Conservation (phyloP, 345 rosid genomes). For the Pugionium cornutum region DNA sequence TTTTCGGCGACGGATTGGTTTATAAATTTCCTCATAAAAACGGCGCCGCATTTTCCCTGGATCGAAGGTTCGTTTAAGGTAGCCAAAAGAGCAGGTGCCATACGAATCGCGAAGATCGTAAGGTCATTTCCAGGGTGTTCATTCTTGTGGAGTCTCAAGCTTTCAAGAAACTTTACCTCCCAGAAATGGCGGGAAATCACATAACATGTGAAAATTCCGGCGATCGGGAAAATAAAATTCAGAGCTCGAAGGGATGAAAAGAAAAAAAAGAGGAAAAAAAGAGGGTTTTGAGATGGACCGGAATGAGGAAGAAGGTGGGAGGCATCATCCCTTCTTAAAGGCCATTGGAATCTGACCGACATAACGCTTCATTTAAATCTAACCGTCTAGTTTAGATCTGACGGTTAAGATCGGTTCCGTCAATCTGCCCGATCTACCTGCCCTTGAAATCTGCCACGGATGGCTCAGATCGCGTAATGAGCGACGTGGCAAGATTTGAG, state of each 20-base stretch:
- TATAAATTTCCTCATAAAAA: constrained; percentile 38
- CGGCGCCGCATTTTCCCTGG: constrained; percentile 36
- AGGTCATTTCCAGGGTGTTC: constrained; percentile 25
- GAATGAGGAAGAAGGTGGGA: constrained; percentile 33
- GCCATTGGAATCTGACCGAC: constrained; percentile 34
- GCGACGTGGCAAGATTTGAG: constrained; percentile 26
- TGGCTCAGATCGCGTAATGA: constrained; percentile 22
- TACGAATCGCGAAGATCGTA: constrained; percentile 24
- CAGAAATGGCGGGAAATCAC: constrained; percentile 7
- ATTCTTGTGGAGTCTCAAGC: not conserved
- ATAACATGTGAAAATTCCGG: constrained; percentile 33
- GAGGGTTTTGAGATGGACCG: not conserved
- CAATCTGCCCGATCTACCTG: constrained; percentile 33
- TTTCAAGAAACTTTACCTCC: not conserved
- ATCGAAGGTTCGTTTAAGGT: constrained; percentile 36
- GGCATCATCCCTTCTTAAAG: constrained; percentile 41
- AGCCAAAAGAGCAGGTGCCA: constrained; percentile 43
- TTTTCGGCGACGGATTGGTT: constrained; percentile 31
- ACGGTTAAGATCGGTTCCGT: constrained; percentile 30
- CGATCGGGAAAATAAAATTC: constrained; percentile 22
- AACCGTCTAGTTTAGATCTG: constrained; percentile 31
- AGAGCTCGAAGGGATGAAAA: not conserved
- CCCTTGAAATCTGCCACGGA: constrained; percentile 33
- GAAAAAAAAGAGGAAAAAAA: not conserved
- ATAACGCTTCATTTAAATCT: not conserved